Evolutionary conservation across 768 basidiomycete genomes (phyloP), one percentile per base, ranked within the genome.

Genomic region (Lactifluus pinguis): DNA sequence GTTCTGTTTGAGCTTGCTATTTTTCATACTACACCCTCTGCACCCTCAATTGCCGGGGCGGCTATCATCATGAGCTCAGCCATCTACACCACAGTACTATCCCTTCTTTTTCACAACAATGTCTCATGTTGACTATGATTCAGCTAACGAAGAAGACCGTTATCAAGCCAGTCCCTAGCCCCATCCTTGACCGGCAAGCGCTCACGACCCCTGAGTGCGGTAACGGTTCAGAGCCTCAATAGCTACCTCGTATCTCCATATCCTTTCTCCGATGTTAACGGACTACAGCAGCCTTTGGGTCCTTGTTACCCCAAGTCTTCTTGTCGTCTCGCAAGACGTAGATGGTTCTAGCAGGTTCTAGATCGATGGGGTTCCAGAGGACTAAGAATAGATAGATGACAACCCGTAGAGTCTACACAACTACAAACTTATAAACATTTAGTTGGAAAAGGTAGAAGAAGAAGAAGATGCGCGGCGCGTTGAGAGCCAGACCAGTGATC

Each of bases 41-140:
- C 76, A 3, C 72, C 86, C 25, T 86, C 85, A 1, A 67, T 84
- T 4, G 65, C 83, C 14, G 90, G 91, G 1, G 83, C 82, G 1
- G 45, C 74, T 5, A 81, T 90, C 60, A 92, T 91, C 65, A 70
- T 89, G 39, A 65, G 73, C 2, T 79, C 81, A 6, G 88, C 87
- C 0, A 64, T 84, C 19, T 88, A 81, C 68, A 80, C 86, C 32
- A 85, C 82, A 7, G 86, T 89, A 70, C 63, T 80, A 72, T 52
- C 50, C 45, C 41, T 41, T 49, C 32, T 52, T 32, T 17, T 11
- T 34, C 30, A 57, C 14, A 29, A 2, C 15, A n/a, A 19, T 41
- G 4, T n/a, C 7, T 42, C 15, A 17, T 44, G 54, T 44, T 48
- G 45, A 49, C 55, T 2, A 8, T 17, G 10, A 1, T 15, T 21